Base-by-base conservation (phyloP, 352 stramenopile genomes). In the Globisporangium alternatum region DNA sequence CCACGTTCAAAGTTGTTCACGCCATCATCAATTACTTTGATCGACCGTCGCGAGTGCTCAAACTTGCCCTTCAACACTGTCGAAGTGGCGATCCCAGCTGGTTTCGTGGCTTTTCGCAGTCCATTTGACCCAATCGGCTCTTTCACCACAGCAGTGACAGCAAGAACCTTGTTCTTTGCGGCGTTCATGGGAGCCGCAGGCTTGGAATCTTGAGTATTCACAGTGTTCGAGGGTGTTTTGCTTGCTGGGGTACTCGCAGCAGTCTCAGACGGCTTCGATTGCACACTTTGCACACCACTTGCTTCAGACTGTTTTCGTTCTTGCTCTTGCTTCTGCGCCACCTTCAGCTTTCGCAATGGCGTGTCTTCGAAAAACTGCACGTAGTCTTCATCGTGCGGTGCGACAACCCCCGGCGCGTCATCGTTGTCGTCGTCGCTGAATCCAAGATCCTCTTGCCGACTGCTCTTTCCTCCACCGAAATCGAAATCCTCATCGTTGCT, bases 1-100 rank as follows among this genome's bases (percentile, higher is more conserved):
- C 61, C 61, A 28, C 35, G 44, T 6, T 25, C 51, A 7, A 30
- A 35, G 12, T 43, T 61, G 12, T 54, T 52, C 19, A 58, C 52
- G 12, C 52, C 52, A 21, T 65, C 64, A 15, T 43, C 51, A 21
- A 89, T 53, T 35, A 88, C 60, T 62, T 86, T 80, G 55, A 74
- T 88, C 35, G 77, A 72, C 10, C 80, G 74, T 25, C 77, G 74
- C 41, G 61, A 68, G 19, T 68, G 47, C 25, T 66, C 39, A 61
- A 75, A 76, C 19, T 79, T 86, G 1, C 71, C 77, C 45, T 83
- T 86, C 58, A 72, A 69, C 30, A 52, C 69, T 43, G 62, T 71
- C 17, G 65, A 65, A n/a, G 64, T 80, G 10, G 69, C 67, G 10
- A 82, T 61, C 21, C 28, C n/a, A n/a, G 56, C 35, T 7, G 60